phyloP scores from a whole-genome alignment of 78 protist species.

The Emiliania huxleyi region DNA sequence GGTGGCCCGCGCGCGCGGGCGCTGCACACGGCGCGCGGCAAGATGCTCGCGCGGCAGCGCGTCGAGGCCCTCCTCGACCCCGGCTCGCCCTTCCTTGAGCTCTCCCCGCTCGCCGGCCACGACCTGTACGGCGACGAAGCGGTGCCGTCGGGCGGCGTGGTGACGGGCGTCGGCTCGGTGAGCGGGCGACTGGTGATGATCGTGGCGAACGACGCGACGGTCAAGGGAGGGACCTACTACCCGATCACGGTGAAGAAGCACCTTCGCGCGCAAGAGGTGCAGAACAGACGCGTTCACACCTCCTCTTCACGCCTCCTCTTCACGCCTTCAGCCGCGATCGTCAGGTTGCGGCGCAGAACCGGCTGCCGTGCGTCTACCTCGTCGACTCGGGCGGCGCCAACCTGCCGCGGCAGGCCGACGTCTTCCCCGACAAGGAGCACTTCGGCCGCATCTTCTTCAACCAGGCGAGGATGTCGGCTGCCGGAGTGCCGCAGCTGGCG shows the following conservation, averaged over 20 bases:
- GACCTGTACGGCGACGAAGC: slow-evolving; percentile 74
- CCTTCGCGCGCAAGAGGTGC: slow-evolving; percentile 69
- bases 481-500: slow-evolving; percentile 88
- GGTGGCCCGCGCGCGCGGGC: slow-evolving; percentile 70
- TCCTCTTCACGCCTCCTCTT: too few relatives aligned
- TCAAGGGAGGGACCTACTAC: slow-evolving; percentile 96
- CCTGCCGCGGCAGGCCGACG: slow-evolving; percentile 87
- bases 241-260: slow-evolving; percentile 86
- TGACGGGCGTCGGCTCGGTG: slow-evolving; percentile 88
- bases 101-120: slow-evolving; percentile 89
- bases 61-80: slow-evolving; percentile 81
- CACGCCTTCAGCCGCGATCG: too few relatives aligned
- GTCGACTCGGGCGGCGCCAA: slow-evolving; percentile 86
- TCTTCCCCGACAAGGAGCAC: slow-evolving; percentile 93
- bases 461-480: slow-evolving; percentile 42
- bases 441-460: slow-evolving; percentile 96
- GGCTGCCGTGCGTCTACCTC: slow-evolving; percentile 92
- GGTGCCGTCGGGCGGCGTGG: slow-evolving; percentile 86
- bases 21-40: slow-evolving; percentile 73
- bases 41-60: slow-evolving; percentile 85
- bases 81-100: slow-evolving; percentile 89
- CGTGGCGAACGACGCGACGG: slow-evolving; percentile 98
- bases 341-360: slow-evolving; percentile 87
- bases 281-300: too few relatives aligned
- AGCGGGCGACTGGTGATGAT: slow-evolving; percentile 73